phyloP scores from a whole-genome alignment of 164 flowering plant genomes.

The Magnolia officinalis region DNA sequence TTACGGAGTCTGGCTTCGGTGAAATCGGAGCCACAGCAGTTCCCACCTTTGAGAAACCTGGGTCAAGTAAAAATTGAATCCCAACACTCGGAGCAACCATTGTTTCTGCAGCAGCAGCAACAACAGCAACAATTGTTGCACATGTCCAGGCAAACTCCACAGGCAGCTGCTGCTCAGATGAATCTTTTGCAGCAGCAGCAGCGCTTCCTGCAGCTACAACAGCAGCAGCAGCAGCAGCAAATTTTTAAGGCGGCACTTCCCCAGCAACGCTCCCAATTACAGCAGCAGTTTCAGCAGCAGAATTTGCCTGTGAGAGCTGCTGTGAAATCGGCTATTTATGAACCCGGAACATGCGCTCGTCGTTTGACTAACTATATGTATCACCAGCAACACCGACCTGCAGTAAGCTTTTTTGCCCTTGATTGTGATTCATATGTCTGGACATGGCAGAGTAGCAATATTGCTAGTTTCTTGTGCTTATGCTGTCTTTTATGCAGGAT shows the following conservation, averaged over 20 bases:
- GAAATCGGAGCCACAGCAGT: conserved; percentile 73
- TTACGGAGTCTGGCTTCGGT: conserved; percentile 55
- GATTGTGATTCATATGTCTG: neutral
- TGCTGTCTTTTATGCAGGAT: conserved; percentile 47
- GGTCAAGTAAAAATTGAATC: conserved; percentile 73
- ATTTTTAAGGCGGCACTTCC: conserved; percentile 60
- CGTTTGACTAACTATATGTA: conserved; percentile 88
- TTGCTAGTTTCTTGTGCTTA: conserved; percentile 6
- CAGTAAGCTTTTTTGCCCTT: conserved; percentile 37
- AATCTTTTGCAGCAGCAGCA: conserved; percentile 55
- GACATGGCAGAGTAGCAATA: neutral
- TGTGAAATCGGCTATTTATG: conserved; percentile 56
- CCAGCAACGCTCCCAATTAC: conserved; percentile 60
- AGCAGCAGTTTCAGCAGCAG: conserved; percentile 58
- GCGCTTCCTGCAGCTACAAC: conserved; percentile 47
- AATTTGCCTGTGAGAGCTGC: conserved; percentile 61
- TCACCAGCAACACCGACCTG: conserved; percentile 88
- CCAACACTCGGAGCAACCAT: conserved; percentile 69
- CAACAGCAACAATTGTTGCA: conserved; percentile 67
- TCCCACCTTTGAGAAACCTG: conserved; percentile 55
- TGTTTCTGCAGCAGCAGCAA: conserved; percentile 51
- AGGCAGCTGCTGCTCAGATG: conserved; percentile 67
- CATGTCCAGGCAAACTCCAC: conserved; percentile 72
- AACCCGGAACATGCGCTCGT: conserved; percentile 90
- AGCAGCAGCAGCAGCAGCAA: conserved; percentile 54